Evolutionary conservation across 179 eudicot genomes (phyloP), one percentile per base, ranked within the genome.

Genomic region (Silene vulgaris): DNA sequence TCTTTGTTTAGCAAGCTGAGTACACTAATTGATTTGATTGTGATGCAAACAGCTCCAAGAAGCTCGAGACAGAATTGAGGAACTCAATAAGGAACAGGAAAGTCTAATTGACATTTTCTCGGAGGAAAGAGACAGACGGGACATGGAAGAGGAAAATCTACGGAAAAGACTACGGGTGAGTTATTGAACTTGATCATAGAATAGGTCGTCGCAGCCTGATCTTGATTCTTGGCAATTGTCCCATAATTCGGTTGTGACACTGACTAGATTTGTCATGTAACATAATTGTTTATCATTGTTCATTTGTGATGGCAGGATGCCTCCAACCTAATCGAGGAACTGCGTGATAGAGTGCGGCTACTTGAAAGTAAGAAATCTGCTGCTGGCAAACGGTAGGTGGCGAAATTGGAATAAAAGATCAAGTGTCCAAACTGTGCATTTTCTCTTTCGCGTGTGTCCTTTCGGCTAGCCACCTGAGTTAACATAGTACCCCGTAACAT

Each of bases 41-140:
- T 52, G 54, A 16, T 77, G 57, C 75, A 63, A 72, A 78, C 88
- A 94, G 98, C 87, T 94, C 50, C 73, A 82, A 76, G 96, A 84
- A 73, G 83, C 92, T 26, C 81, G 69, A 29, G 28, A 17, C n/a
- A 89, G 84, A 84, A 79, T 86, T 69, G 83, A 87, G 71, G 88
- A 82, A 56, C 82, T 88, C 40, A 90, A 77, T 83, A 86, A 81
- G 89, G 97, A 94, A 76, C 96, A 94, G 79, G 96, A 90, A 70
- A 83, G 85, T 79, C 74, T 92, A 23, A 86, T 94, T 37, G 95
- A 90, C 73, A 82, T 86, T 76, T 89, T 90, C 80, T 81, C 96
- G 5, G 95, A 90, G 74, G 98, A 94, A 85, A 88, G 98, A 77
- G 86, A 87, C 84, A 86, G 91, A 32, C 90, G 97, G 20, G 94